Evolutionary conservation across 1,284 basidiomycete genomes (phyloP), one percentile per base, ranked within the genome.

Genomic region (Violaceomyces palustris): DNA sequence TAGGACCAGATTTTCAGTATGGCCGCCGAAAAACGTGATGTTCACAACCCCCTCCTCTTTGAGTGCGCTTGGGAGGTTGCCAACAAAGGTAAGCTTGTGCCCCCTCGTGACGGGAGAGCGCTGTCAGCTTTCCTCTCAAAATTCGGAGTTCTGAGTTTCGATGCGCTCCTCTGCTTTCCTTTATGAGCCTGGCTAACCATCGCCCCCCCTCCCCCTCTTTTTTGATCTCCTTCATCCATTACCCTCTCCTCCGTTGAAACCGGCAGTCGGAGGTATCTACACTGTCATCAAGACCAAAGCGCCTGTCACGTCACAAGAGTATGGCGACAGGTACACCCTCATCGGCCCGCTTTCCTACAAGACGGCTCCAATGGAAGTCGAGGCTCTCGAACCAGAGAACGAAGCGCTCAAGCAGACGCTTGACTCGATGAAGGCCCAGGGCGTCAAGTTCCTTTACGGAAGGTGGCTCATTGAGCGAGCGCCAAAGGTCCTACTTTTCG

Each of bases 231-330:
- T n/a, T n/a, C n/a, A n/a, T n/a, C n/a, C n/a, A n/a, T n/a, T n/a
- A n/a, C n/a, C n/a, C n/a, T n/a, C n/a, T n/a, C n/a, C n/a, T n/a
- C n/a, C n/a, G n/a, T n/a, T n/a, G n/a, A n/a, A n/a, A n/a, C 23
- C 33, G 24, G 26, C 55, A 78, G 92, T 97, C 75, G 92, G 92
- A 64, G 92, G 92, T 58, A 96, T 96, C 77, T 97, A 97, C 81
- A 97, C 92, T 57, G 92, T 97, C 78, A 96, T 97, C 77, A 96
- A 96, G 78, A 97, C 93, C 44, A 98, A 97, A 75, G 91, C 94
- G 40, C 93, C 93, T 47, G 88, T 98, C 75, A 96, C 93, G 54
- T 87, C 92, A 67, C 83, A 84, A 54, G 62, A 65, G 39, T 68
- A 87, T 66, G 73, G 74, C 30, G 72, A 75, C 47, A 81, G 90